Base-by-base conservation (phyloP, 2,329 filamentous ascomycete species). In the Dothidotthia symphoricarpi region DNA sequence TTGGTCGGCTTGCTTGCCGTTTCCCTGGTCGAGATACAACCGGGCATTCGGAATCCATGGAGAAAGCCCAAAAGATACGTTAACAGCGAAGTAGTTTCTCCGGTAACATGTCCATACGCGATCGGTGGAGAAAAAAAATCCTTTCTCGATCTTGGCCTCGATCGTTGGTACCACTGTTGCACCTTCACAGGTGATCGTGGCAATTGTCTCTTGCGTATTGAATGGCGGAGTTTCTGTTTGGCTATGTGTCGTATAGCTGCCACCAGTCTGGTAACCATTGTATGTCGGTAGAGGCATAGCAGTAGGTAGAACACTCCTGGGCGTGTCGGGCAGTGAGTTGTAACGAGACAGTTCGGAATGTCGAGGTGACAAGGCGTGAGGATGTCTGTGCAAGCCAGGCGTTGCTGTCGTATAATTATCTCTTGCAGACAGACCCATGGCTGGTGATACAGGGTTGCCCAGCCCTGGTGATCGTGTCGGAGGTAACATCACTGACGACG, bases 21-120 rank as follows among this genome's bases (percentile, higher is more conserved):
- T 66, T 13, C 65, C 58, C 37, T 69, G 67, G 45, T 76, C 75
- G 34, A 83, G 66, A 54, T 79, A 85, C 1, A 83, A 68, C 16
- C 81, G 76, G 12, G 69, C 67, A 8, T 78, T 72, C 38, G 55
- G 73, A 63, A 59, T 73, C 73, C 70, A 83, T 68, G 85, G 86
- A 27, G 75, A 74, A 16, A 95, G 70, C 10, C 77, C 77, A 67
- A 84, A 95, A 3, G 85, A 87, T 64, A 87, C 91, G 34, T 83
- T 80, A 36, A 93, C 88, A 0, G 86, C 84, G 63, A 95, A 93
- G 68, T 95, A 95, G 64, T 95, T 95, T 28, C 90, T 78, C 24
- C 89, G 78, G 63, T 95, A 95, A 69, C 89, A 95, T 0, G 89
- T 95, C 88, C 88, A 95, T 54, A 90, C 87, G 13, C 79, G 76